Base-by-base conservation (phyloP, 2,329 filamentous ascomycete species). In the Pseudogymnoascus sp. region DNA sequence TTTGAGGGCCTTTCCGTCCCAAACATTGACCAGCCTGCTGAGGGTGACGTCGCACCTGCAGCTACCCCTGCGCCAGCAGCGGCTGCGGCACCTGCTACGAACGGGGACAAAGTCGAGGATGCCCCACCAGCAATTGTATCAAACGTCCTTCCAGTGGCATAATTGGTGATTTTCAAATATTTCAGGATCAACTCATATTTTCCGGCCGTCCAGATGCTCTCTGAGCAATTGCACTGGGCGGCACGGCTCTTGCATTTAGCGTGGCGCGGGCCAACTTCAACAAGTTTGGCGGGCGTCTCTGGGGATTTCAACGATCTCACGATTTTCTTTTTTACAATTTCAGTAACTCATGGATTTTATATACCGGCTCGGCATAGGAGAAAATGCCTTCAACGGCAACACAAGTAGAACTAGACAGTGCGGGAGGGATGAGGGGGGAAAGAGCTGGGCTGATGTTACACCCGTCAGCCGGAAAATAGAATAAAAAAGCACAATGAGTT, bases 1-100 rank as follows among this genome's bases (percentile, higher is more conserved):
- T 95, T 99, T 74, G 84, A 93, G 15, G 91, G 86, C 23, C 81
- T 99, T 3, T 75, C 83, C 65, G 85, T 90, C n/a, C 77, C 84
- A 53, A 83, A 87, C 65, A 77, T 92, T 60, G 83, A 90, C 66
- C 76, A 78, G 64, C 66, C 68, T 35, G 71, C 72, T 46, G 68
- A 73, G 38, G 46, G 21, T 15, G 64, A 61, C 5, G 21, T 29
- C 29, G 31, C 46, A n/a, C 53, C 53, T 23, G 15, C 21, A 46
- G 13, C 23, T 37, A 11, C 4, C 33, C 40, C 35, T 33, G 64
- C 19, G 61, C 60, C 19, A 69, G 67, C 29, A 64, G 65, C 10
- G 19, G 23, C 23, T 53, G n/a, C 26, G 0, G 44, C 21, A 11
- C 31, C 63, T 19, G 61, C 66, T 17, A 60, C 38, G 26, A 66